A percentile compares a stretch with the other conserved stretches of the same genome.
These are phyloP conservation scores for Pyrenochaeta sp. DNA, from an alignment of 2,329 filamentous ascomycete genomes.

Conservation along the genomic window DNA sequence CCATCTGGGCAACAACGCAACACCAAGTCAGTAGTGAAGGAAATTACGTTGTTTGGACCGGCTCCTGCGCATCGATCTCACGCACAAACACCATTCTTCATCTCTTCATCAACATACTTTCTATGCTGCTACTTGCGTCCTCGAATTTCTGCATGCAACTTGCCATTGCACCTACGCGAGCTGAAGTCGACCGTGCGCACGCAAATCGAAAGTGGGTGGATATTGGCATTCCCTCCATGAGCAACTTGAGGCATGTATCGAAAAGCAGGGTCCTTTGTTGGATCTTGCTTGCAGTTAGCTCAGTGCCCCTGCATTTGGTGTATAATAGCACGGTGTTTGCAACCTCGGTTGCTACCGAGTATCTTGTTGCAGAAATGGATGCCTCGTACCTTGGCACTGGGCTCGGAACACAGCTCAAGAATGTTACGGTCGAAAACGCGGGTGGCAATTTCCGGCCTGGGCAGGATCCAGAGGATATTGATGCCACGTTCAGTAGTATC, in stretches of 20 bases:
- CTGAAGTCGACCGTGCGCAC: slow-evolving; percentile 61
- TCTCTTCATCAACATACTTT: slow-evolving; percentile 59
- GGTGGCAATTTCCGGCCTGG: too few relatives aligned
- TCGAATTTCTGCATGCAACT: slow-evolving; percentile 64
- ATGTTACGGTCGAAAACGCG: too few relatives aligned
- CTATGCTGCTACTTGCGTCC: slow-evolving; percentile 56
- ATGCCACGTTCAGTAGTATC: too few relatives aligned
- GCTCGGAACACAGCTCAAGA: too few relatives aligned
- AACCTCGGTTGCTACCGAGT: too few relatives aligned
- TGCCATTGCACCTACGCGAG: slow-evolving; percentile 59
- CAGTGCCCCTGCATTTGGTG: slow-evolving; percentile 13
- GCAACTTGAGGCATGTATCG: slow-evolving; percentile 40
- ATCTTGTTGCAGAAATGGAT: too few relatives aligned
- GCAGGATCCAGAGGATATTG: too few relatives aligned
- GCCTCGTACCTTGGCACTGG: too few relatives aligned
- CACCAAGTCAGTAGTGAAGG: too few relatives aligned
- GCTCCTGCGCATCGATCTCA: too few relatives aligned
- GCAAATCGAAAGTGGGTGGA: slow-evolving; percentile 48
- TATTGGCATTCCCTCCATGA: slow-evolving; percentile 35
- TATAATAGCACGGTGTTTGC: neutral
- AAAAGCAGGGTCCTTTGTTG: slow-evolving; percentile 2
- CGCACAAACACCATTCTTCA: slow-evolving; percentile 43
- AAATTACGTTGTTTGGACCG: too few relatives aligned
- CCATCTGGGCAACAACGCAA: too few relatives aligned
- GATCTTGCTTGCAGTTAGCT: slow-evolving; percentile 2